Percentiles rank a stretch among this genome's conserved stretches.
Conservation (phyloP, 2,329 filamentous ascomycete species). For the Neofusicoccum cordaticola region DNA sequence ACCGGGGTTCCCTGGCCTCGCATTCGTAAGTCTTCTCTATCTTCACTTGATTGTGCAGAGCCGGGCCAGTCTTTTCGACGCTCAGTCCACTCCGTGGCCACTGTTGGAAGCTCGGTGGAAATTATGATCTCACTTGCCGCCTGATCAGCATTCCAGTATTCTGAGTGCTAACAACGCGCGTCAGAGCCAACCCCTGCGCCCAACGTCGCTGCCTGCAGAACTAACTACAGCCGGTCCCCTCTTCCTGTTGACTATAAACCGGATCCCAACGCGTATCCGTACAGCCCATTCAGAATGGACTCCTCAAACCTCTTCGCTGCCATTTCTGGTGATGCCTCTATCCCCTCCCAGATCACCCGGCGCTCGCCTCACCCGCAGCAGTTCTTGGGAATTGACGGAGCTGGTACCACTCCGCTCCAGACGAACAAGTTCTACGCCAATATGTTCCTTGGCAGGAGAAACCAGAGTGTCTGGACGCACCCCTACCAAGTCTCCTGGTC, state of each 20-base stretch:
- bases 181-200: neutral
- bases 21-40: neutral
- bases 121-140: neutral
- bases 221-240: constrained; percentile 1
- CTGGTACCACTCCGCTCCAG: constrained; percentile 30
- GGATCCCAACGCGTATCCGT: neutral
- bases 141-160: neutral
- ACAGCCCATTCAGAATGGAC: neutral
- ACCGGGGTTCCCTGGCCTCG: neutral
- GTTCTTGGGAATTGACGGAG: neutral
- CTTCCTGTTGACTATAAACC: neutral
- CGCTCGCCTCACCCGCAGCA: neutral
- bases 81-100: neutral
- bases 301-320: neutral
- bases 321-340: neutral
- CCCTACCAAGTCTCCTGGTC: constrained; percentile 52
- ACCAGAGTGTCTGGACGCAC: constrained; percentile 67
- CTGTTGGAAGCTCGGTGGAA: neutral
- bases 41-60: neutral
- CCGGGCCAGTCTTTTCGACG: neutral
- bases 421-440: constrained; percentile 76
- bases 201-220: neutral
- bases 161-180: neutral
- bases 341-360: neutral
- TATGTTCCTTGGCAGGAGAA: constrained; percentile 73